Conservation (phyloP, 768 basidiomycete species). For the Glaciozyma martinii region DNA sequence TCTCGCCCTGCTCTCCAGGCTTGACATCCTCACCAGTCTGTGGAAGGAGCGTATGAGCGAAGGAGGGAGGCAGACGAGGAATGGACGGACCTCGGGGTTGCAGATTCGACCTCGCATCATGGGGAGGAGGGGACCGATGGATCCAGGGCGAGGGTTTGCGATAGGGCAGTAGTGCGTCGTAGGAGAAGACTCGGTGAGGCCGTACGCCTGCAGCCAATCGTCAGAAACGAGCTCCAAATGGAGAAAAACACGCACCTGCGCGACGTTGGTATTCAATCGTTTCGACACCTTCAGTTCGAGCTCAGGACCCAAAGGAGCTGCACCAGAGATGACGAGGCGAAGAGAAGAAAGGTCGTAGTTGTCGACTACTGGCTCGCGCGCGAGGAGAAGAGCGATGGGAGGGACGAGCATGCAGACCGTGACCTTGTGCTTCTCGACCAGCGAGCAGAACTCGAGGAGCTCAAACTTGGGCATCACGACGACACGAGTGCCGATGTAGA, state of each 20-base stretch:
- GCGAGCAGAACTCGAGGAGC: conserved; percentile 55
- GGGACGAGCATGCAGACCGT: conserved; percentile 41
- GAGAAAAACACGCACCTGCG: background rate
- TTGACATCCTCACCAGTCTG: conserved; percentile 25
- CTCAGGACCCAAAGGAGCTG: conserved; percentile 34
- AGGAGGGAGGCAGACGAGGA: too few species aligned
- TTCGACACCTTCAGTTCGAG: conserved; percentile 26
- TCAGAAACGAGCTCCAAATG: background rate
- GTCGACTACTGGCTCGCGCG: conserved; percentile 21
- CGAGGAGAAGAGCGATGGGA: conserved; percentile 31
- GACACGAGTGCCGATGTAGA: conserved; percentile 48
- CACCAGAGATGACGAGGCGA: conserved; percentile 28
- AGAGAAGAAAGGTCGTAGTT: conserved; percentile 31
- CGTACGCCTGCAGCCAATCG: conserved; percentile 17
- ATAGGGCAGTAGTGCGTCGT: conserved; percentile 17
- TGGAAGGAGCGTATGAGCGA: conserved; percentile 50
- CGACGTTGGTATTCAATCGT: conserved; percentile 3
- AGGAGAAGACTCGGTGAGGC: conserved; percentile 30
- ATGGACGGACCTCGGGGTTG: conserved; percentile 13
- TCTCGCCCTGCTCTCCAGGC: conserved; percentile 23
- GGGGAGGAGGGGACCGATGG: conserved; percentile 28
- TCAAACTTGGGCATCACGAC: conserved; percentile 64
- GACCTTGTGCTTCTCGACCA: conserved; percentile 57
- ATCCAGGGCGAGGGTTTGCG: background rate
- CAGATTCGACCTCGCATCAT: conserved; percentile 25